Percentiles rank a stretch among this genome's conserved stretches.
Conservation (phyloP, 163 green algal genomes). For the Scenedesmus sp. region DNA sequence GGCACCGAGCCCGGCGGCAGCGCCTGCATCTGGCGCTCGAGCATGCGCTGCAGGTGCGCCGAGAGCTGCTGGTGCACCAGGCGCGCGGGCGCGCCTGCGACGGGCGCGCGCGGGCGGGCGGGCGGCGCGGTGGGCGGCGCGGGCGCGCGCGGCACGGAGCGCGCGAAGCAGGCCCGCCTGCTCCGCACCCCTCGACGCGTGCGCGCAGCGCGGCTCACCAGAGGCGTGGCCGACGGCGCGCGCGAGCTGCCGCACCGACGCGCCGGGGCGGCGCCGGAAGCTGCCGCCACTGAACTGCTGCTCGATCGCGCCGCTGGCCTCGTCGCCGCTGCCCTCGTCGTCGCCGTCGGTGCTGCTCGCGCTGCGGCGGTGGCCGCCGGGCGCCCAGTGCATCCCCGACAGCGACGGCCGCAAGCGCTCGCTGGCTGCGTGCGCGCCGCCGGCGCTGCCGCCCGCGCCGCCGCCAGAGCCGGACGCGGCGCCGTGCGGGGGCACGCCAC, state of each 20-base stretch:
- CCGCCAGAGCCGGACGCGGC: no score
- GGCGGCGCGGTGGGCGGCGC: neutral
- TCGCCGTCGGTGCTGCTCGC: neutral
- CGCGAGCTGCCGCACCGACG: constrained; percentile 26
- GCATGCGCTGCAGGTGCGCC: constrained; percentile 3
- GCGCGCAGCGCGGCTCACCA: neutral
- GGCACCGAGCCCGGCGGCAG: neutral
- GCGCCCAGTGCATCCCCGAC: neutral
- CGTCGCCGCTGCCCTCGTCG: constrained; percentile 13
- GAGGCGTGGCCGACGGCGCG: constrained; percentile 13
- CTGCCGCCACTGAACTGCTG: neutral
- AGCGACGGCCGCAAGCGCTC: neutral
- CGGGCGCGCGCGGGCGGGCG: neutral
- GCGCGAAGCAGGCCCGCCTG: neutral
- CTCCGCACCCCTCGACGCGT: no score
- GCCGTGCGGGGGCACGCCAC: no score
- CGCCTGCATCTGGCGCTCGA: constrained; percentile 26
- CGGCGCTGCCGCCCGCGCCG: neutral
- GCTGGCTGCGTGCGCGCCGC: neutral
- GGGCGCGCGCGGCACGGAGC: neutral
- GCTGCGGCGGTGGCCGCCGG: neutral
- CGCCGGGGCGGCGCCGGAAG: constrained; percentile 23
- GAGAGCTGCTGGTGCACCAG: constrained; percentile 35
- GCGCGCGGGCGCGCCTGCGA: constrained; percentile 24
- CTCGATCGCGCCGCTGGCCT: neutral